Evolutionary conservation across 495 filamentous ascomycete genomes (phyloP), one percentile per base, ranked within the genome.

Genomic region (Penicillium flavigenum): DNA sequence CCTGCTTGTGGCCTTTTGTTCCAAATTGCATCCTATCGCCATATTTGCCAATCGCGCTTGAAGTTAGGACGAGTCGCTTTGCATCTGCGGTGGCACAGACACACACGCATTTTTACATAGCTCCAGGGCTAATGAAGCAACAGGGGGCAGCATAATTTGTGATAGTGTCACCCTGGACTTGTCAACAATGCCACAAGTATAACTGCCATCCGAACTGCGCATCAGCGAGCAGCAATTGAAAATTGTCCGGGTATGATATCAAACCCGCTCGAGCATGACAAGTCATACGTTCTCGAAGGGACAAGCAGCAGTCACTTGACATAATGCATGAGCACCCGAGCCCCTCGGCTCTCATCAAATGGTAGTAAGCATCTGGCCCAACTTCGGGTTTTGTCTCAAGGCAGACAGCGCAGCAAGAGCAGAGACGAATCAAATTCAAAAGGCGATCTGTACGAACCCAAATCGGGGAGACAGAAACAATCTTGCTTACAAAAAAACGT

Each of bases 201-300:
- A 29, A 7, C 19, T 42, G 16, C 4, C 7, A 29, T 17, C 24
- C 36, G 4, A 52, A n/a, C 24, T 7, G 9, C 8, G 34, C 19
- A 51, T 14, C 12, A 9, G 19, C 24, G 14, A 24, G 36, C n/a
- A 31, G 24, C 12, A 7, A 27, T 42, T 52, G 36, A 1, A n/a
- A 52, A 32, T 29, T 16, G 16, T 43, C 10, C n/a, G 24, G 16
- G 27, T 17, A 48, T 12, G 29, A 48, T n/a, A 11, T 48, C 16
- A 8, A 20, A 32, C 24, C 26, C 47, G 5, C 47, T 34, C 24
- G 26, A 48, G 49, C 24, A 43, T 53, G 51, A 53, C 36, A 20
- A 42, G 36, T 52, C 50, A 52, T 43, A 52, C 32, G 51, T 43
- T 44, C 27, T 53, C 26, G 26, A 53, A 53, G 24, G 38, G 38